These are phyloP conservation scores for Phylloporus scabripes DNA, from an alignment of 768 basidiomycete species.

Conservation along the genomic window DNA sequence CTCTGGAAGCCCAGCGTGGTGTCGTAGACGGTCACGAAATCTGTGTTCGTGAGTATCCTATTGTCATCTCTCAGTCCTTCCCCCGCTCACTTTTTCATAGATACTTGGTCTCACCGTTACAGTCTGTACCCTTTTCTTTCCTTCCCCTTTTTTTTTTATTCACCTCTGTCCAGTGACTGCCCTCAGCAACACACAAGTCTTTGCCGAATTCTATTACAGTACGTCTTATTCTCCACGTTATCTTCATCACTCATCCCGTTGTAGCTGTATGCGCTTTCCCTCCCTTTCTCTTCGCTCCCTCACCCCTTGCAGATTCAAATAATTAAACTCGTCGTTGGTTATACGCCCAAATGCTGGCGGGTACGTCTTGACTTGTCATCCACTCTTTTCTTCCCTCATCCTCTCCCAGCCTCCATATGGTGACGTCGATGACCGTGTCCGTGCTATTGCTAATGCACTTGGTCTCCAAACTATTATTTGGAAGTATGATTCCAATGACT, in stretches of 20 bases:
- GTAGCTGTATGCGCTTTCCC: conserved; percentile 20
- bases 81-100: conserved; percentile 5
- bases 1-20: conserved; percentile 49
- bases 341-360: conserved; percentile 59
- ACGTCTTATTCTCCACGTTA: conserved; percentile 14
- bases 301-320: conserved; percentile 37
- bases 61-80: not conserved
- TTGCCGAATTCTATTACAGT: conserved; percentile 78
- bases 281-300: not conserved
- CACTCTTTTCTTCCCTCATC: not conserved
- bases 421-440: conserved; percentile 71
- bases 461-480: conserved; percentile 70
- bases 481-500: conserved; percentile 68
- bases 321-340: conserved; percentile 49
- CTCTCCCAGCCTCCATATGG: conserved; percentile 53
- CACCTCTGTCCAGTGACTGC: conserved; percentile 42
- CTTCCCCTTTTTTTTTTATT: not conserved
- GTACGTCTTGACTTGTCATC: conserved; percentile 26
- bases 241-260: conserved; percentile 1
- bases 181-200: conserved; percentile 56
- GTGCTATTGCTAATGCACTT: conserved; percentile 61
- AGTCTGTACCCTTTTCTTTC: conserved; percentile 33
- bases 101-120: conserved; percentile 36
- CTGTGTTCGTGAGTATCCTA: conserved; percentile 48
- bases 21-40: conserved; percentile 55